Percentiles rank a stretch among this genome's conserved stretches.
Evolutionary conservation across 306 rosid genomes (phyloP).

Genomic region (Acacia crassicarpa): DNA sequence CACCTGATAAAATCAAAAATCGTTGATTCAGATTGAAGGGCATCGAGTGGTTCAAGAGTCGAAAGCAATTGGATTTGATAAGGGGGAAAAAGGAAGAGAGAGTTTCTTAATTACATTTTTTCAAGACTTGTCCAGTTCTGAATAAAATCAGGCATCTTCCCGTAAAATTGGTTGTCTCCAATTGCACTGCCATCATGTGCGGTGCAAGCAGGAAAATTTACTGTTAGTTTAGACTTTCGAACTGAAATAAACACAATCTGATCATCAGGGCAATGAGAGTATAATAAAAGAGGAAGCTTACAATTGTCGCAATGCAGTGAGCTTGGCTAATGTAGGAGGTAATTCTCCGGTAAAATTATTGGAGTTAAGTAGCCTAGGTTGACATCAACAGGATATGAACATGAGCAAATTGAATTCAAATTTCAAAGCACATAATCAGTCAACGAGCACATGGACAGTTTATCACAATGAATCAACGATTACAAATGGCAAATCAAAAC

Average conservation of each 20-base stretch:
- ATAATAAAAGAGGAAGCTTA: conserved; percentile 36
- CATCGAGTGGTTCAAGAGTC: conserved; percentile 6
- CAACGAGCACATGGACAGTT: neutral
- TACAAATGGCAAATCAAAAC: neutral
- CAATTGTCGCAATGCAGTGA: conserved; percentile 52
- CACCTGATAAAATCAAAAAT: conserved; percentile 28
- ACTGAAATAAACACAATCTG: neutral
- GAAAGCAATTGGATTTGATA: neutral
- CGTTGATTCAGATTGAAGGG: neutral
- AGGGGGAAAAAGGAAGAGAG: neutral
- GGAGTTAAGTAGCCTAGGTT: conserved; percentile 49
- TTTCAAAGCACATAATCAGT: neutral
- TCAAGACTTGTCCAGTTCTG: conserved; percentile 55
- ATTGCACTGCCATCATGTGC: conserved; percentile 51
- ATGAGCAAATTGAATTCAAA: neutral
- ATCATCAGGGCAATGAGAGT: neutral
- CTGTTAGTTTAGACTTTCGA: neutral
- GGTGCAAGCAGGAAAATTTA: neutral
- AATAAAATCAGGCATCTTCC: conserved; percentile 67
- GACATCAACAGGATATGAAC: neutral
- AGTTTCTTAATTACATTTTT: conserved; percentile 36
- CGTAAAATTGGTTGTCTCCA: conserved; percentile 53
- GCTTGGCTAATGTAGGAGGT: conserved; percentile 55
- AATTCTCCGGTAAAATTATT: conserved; percentile 68
- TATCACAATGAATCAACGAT: neutral